Evolutionary conservation across 2,329 filamentous ascomycete genomes (phyloP), one percentile per base, ranked within the genome.

Genomic region (Blastomyces gilchristii): DNA sequence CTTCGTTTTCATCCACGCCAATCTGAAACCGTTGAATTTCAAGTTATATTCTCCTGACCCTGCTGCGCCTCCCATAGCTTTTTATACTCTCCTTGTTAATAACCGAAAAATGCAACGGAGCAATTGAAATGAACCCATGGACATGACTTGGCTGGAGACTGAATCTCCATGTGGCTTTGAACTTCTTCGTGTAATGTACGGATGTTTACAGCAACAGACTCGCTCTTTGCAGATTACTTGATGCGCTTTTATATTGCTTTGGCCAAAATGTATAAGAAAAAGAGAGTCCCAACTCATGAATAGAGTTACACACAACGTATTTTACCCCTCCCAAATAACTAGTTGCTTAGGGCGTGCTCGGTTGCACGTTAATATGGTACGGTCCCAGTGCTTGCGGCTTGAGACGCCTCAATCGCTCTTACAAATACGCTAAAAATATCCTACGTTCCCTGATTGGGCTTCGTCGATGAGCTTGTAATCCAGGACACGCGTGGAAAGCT

Each of bases 321-420:
- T n/a, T 12, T 49, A 18, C 12, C 3, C 47, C n/a, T 49, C 11
- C 47, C 12, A n/a, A 22, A 22, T 49, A 49, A n/a, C 25, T 18
- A 1, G 28, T 5, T 8, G 11, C 50, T 25, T 18, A 22, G n/a
- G n/a, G n/a, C n/a, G n/a, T 22, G n/a, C n/a, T 22, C n/a, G n/a
- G n/a, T 22, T 22, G n/a, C n/a, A 22, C n/a, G n/a, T 22, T 22
- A 25, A 16, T 14, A 37, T 7, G 34, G 8, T 3, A 22, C 12
- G 31, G 22, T 31, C 25, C 39, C 34, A 34, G 56, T 31, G 1
- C 22, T 45, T 45, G 28, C 25, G 11, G 58, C 47, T 45, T 52
- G 45, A 60, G 45, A 60, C 45, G 58, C 34, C 45, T 60, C n/a
- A 39, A 58, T 31, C 34, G 9, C 56, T 28, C 22, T 31, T n/a